Evolutionary conservation across 2,329 filamentous ascomycete genomes (phyloP), one percentile per base, ranked within the genome.

Genomic region (Rugonectria rugulosa): DNA sequence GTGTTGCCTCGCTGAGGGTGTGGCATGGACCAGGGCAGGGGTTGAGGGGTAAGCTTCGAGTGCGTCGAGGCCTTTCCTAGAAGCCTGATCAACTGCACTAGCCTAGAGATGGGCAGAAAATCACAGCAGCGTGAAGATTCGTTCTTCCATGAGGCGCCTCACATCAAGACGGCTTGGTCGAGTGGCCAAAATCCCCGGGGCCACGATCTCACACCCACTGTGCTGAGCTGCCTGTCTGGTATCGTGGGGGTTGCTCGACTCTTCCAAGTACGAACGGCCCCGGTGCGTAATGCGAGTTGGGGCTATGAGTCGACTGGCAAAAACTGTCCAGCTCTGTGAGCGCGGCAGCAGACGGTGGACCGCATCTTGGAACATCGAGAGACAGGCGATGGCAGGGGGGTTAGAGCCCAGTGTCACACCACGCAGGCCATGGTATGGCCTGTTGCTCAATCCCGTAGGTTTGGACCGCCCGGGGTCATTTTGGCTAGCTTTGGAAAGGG

Each of bases 351-450:
- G 56, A 63, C 53, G 56, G 64, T 56, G 48, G 54, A 51, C 41
- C 56, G 57, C 57, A 56, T n/a, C 21, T 41, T 43, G 42, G 37
- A 47, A 37, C 32, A 37, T n/a, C n/a, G 54, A 26, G 41, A 34
- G 64, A 67, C 62, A 64, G 61, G 52, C 63, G 62, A 67, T 57
- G 62, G 45, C 48, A 50, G 43, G 61, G 62, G 60, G 41, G 54
- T 62, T 47, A 31, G 50, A 65, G 62, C 64, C 62, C 60, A 50
- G 44, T 57, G 62, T 68, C 65, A 65, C 65, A 68, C 65, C 65
- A 68, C 59, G 49, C 4, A 24, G 37, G 6, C 20, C 37, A 21
- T 40, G 20, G 37, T 52, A 56, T 68, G 65, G 63, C 65, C 63
- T 66, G 63, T 67, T 68, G 51, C 43, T 60, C 56, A 58, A 62